Conservation (phyloP, 2,329 filamentous ascomycete genomes). For the Pseudogymnoascus sp. region DNA sequence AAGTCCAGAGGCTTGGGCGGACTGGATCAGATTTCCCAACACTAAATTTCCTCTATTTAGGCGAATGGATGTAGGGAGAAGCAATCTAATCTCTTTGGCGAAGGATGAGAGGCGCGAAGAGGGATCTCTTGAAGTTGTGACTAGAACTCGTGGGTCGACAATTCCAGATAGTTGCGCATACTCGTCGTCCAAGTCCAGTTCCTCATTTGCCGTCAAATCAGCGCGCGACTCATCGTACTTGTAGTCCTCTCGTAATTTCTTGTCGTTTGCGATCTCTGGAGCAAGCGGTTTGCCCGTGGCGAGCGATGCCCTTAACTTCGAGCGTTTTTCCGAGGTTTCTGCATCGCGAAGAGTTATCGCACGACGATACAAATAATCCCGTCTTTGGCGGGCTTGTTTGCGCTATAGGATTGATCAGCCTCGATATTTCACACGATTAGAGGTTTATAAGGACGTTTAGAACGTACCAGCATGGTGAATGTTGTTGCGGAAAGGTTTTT, state of each 20-base stretch:
- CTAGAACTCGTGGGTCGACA: conserved; percentile 78
- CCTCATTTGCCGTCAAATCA: conserved; percentile 59
- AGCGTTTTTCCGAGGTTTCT: conserved; percentile 84
- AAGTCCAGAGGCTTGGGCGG: conserved; percentile 71
- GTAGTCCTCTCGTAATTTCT: conserved; percentile 74
- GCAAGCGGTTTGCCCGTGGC: conserved; percentile 84
- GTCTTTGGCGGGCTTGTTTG: conserved; percentile 68
- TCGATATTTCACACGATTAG: conserved; percentile 13
- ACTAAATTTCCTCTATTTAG: conserved; percentile 89
- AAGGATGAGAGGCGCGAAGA: conserved; percentile 80
- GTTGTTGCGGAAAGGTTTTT: conserved; percentile 11
- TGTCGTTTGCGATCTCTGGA: conserved; percentile 77
- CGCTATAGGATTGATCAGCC: conserved; percentile 35
- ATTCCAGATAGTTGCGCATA: conserved; percentile 87
- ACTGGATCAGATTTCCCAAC: conserved; percentile 74
- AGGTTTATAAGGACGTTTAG: not conserved
- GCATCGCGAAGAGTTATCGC: conserved; percentile 83
- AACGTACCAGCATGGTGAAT: conserved; percentile 9
- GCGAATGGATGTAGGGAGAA: conserved; percentile 78
- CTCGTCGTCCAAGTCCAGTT: conserved; percentile 76
- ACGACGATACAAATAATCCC: conserved; percentile 85
- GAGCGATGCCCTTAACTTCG: conserved; percentile 76
- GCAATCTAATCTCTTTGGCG: conserved; percentile 79
- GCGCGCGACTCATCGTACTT: conserved; percentile 83
- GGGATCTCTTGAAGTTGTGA: conserved; percentile 85